phyloP scores from a whole-genome alignment of 768 basidiomycete genomes.

The Glaciozyma martinii region DNA sequence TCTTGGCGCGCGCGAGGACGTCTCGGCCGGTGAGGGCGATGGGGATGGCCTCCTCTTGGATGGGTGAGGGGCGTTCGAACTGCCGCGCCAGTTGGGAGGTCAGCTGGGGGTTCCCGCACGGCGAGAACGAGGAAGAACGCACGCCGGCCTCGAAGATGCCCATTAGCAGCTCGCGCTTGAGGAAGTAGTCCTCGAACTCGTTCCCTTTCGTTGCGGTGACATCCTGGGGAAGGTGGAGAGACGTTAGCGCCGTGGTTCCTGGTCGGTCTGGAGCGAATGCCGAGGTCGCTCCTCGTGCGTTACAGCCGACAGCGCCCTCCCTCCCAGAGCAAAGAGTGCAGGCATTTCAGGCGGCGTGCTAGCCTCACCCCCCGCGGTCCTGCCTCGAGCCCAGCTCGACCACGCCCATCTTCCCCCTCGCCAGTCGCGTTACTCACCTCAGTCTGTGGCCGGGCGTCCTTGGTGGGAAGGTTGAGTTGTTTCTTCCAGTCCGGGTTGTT shows the following conservation, averaged over 20 bases:
- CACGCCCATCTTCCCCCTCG: neutral
- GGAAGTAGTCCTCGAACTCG: constrained; percentile 64
- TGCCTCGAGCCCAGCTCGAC: neutral
- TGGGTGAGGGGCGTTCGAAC: constrained; percentile 85
- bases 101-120: neutral
- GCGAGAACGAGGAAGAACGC: neutral
- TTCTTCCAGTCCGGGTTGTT: constrained; percentile 28
- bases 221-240: constrained; percentile 48
- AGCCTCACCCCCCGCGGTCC: neutral
- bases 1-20: constrained; percentile 89
- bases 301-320: too few species aligned
- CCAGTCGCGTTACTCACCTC: constrained; percentile 45
- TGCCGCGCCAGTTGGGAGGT: neutral
- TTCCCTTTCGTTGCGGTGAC: constrained; percentile 85
- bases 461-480: constrained; percentile 35
- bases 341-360: too few species aligned
- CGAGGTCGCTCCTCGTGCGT: too few species aligned
- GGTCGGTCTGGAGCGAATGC: neutral
- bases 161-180: constrained; percentile 76
- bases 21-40: constrained; percentile 52
- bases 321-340: neutral
- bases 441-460: constrained; percentile 82
- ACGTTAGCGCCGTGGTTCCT: neutral
- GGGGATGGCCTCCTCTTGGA: neutral
- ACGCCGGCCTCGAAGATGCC: constrained; percentile 94